A percentile compares a stretch with the other conserved stretches of the same genome.
phyloP scores from a whole-genome alignment of 108 stramenopile species.

The Craspedostauros australis region DNA sequence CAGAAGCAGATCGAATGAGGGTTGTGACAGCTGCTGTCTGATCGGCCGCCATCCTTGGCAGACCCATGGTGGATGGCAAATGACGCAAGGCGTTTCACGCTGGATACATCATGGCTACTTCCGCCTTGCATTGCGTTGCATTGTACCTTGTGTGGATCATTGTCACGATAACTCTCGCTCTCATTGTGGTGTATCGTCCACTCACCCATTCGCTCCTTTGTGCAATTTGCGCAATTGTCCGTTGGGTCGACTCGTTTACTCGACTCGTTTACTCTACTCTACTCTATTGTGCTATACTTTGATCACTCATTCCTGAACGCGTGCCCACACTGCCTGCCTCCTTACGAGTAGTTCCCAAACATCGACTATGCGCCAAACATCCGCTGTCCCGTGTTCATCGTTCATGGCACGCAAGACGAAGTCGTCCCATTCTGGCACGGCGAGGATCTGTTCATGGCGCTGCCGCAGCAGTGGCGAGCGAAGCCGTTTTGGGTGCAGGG shows the following conservation, averaged over 20 bases:
- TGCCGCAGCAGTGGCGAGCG: slow-evolving; percentile 79
- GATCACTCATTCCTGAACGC: not conserved
- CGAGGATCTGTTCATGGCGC: slow-evolving; percentile 84
- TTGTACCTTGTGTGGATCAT: too few species aligned
- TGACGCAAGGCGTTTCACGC: too few species aligned
- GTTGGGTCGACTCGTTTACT: too few species aligned
- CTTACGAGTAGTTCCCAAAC: slow-evolving; percentile 75
- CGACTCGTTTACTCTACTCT: too few species aligned
- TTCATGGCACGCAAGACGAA: slow-evolving; percentile 93
- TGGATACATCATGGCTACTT: too few species aligned
- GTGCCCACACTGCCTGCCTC: not conserved
- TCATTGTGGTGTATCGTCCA: slow-evolving; percentile 38
- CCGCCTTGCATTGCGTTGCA: too few species aligned
- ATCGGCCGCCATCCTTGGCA: too few species aligned
- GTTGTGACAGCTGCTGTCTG: slow-evolving; percentile 36
- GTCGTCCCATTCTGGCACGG: slow-evolving; percentile 95
- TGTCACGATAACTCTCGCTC: slow-evolving; percentile 67
- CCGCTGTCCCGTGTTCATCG: slow-evolving; percentile 87
- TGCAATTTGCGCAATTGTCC: too few species aligned
- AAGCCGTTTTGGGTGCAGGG: slow-evolving; percentile 90
- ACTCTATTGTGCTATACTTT: not conserved
- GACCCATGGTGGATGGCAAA: too few species aligned
- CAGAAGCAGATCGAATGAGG: slow-evolving; percentile 33
- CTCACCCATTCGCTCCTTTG: too few species aligned
- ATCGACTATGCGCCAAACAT: slow-evolving; percentile 80